Conservation (phyloP, 208 protist genomes). For the Acanthamoeba rhysodes region DNA sequence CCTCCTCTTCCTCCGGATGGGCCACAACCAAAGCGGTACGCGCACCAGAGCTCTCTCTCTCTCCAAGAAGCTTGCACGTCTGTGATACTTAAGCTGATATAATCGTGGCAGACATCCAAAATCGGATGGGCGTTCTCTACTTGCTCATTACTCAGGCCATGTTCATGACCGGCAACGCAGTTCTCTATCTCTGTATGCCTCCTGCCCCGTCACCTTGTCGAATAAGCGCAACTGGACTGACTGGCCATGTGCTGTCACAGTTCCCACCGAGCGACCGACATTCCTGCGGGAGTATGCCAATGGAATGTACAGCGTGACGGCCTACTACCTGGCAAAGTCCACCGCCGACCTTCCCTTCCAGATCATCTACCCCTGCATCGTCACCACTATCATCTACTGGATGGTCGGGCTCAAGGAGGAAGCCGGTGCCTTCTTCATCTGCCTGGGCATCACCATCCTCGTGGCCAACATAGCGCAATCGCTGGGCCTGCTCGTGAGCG, state of each 20-base stretch:
- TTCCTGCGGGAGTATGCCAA: constrained; percentile 74
- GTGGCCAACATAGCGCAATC: constrained; percentile 70
- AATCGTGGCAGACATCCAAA: neutral
- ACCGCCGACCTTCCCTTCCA: constrained; percentile 77
- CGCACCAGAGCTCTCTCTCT: neutral
- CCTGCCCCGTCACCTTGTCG: neutral
- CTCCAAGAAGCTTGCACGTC: no score
- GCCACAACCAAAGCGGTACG: neutral
- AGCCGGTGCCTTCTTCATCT: neutral
- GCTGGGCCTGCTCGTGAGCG: constrained; percentile 70
- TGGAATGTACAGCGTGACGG: constrained; percentile 60
- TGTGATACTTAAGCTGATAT: no score
- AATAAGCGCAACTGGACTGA: neutral
- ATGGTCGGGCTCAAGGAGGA: neutral
- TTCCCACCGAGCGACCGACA: constrained; percentile 72
- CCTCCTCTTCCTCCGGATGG: neutral
- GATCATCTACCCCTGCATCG: constrained; percentile 79
- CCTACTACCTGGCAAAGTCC: constrained; percentile 84
- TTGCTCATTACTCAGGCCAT: neutral
- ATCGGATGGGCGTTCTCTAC: constrained; percentile 41
- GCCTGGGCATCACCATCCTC: neutral
- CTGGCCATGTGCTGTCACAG: neutral
- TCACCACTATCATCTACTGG: constrained; percentile 81
- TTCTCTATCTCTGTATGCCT: constrained; percentile 44
- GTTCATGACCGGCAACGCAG: constrained; percentile 38